Evolutionary conservation across 495 filamentous ascomycete species (phyloP), one percentile per base, ranked within the genome.

Genomic region (Darksidea phi): DNA sequence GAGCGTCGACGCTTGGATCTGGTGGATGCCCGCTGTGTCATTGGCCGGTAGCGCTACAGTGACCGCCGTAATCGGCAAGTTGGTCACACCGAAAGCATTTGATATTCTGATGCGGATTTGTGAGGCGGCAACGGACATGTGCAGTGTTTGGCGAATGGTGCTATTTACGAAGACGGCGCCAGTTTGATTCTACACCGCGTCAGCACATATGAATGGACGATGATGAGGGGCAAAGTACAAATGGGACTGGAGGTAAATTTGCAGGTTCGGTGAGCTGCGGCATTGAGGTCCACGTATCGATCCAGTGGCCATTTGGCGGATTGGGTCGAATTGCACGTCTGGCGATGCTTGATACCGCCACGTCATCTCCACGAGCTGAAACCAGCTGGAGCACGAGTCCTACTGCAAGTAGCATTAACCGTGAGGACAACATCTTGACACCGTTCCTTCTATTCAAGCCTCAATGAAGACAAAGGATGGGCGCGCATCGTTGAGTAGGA

Each of bases 141-240:
- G 80, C 2, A 88, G 68, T 0, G 86, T 90, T 70, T 88, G 86
- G 15, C 87, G 84, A 52, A 88, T 73, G 3, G 87, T 87, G 21
- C 82, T 79, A 54, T 86, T 82, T 37, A 52, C 24, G 66, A 80
- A 76, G 46, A 76, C 63, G 46, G 63, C 38, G 25, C 60, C 15
- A 57, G 48, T 32, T 10, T 49, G 38, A 8, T 37, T 18, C 41
- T 48, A n/a, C 10, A 32, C 10, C 10, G 28, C 3, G 32, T 8
- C 20, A 11, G 25, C n/a, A 26, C 21, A 36, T 41, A 6, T n/a
- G 24, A 28, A 48, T 23, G 21, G 7, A 25, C 24, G 11, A 42
- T 34, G 5, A 28, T 18, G 23, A 23, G 23, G 54, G 20, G 15
- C 6, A 10, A 17, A 13, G 50, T 77, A 87, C 84, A 64, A 81